Percentiles rank a stretch among this genome's conserved stretches.
These are phyloP conservation scores for Geosmithia putterillii DNA, from an alignment of 2,329 filamentous ascomycete species.

Conservation along the genomic window DNA sequence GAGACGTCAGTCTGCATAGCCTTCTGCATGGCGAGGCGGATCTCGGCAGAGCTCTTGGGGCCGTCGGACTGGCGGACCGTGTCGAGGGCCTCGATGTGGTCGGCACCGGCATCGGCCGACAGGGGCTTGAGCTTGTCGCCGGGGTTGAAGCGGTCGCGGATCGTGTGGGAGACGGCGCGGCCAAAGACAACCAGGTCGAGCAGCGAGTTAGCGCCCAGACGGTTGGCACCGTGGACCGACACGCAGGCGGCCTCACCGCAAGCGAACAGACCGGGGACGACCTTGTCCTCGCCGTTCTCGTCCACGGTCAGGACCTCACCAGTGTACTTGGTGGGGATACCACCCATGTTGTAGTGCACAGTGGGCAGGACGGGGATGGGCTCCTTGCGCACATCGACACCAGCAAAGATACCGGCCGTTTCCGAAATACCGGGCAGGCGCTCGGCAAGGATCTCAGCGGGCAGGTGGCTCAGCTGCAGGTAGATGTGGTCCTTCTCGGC, in stretches of 20 bases:
- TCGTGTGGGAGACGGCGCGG: slow-evolving; percentile 92
- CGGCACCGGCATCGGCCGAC: slow-evolving; percentile 74
- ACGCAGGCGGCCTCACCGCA: slow-evolving; percentile 96
- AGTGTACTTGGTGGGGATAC: slow-evolving; percentile 95
- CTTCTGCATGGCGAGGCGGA: slow-evolving; percentile 91
- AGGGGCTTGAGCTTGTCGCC: slow-evolving; percentile 70
- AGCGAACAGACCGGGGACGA: slow-evolving; percentile 89
- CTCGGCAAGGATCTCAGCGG: slow-evolving; percentile 83
- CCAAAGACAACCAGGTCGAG: slow-evolving; percentile 97
- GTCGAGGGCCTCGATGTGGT: slow-evolving; percentile 79
- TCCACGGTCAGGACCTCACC: slow-evolving; percentile 90
- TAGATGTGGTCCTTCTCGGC: slow-evolving; percentile 98
- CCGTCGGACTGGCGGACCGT: slow-evolving; percentile 73
- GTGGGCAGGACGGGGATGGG: slow-evolving; percentile 93
- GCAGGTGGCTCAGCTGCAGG: slow-evolving; percentile 93
- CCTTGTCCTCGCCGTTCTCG: slow-evolving; percentile 74
- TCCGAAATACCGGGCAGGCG: slow-evolving; percentile 97
- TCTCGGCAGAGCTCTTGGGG: slow-evolving; percentile 75
- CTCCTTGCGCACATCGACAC: slow-evolving; percentile 94
- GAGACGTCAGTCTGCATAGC: slow-evolving; percentile 95
- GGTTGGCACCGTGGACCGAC: slow-evolving; percentile 96
- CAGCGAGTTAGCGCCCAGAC: slow-evolving; percentile 94
- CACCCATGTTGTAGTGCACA: slow-evolving; percentile 99
- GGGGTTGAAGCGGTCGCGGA: slow-evolving; percentile 85
- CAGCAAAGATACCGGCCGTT: slow-evolving; percentile 92